Conservation (phyloP, 2,329 filamentous ascomycete species). For the Beauveria sp. region DNA sequence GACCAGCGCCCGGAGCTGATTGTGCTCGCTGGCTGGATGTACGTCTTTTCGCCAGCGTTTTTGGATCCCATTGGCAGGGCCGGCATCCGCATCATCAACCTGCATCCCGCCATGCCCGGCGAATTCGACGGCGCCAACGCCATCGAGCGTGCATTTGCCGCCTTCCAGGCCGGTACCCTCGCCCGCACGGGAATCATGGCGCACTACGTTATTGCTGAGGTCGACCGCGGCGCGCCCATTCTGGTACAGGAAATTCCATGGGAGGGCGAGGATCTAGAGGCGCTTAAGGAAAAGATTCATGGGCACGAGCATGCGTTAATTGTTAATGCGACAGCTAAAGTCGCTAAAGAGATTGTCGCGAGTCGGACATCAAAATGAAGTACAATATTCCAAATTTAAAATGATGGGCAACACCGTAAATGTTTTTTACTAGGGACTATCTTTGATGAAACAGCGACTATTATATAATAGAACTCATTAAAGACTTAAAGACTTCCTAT, state of each 20-base stretch:
- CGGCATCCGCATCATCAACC: constrained; percentile 66
- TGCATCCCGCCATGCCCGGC: constrained; percentile 55
- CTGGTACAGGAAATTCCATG: constrained; percentile 61
- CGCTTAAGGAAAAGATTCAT: constrained; percentile 68
- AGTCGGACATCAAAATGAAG: too few species aligned
- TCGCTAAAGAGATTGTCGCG: constrained; percentile 38
- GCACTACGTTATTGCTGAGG: constrained; percentile 73
- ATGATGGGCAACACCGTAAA: too few species aligned
- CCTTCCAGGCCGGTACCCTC: constrained; percentile 57
- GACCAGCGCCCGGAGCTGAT: constrained; percentile 62
- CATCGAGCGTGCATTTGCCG: constrained; percentile 70
- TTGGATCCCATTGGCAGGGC: constrained; percentile 57
- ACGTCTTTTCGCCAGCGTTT: constrained; percentile 66
- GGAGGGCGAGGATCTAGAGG: constrained; percentile 55
- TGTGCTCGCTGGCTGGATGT: constrained; percentile 82
- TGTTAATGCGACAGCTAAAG: constrained; percentile 59
- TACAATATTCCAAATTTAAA: too few species aligned
- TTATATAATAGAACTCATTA: too few species aligned
- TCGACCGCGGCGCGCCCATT: constrained; percentile 73
- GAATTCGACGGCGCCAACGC: constrained; percentile 71
- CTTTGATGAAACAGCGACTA: too few species aligned
- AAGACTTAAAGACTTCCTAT: too few species aligned
- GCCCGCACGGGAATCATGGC: constrained; percentile 80
- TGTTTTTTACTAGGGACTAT: too few species aligned
- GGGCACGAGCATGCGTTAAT: constrained; percentile 69